Percentiles rank a stretch among this genome's conserved stretches.
These are phyloP conservation scores for Calonectria leucothoes DNA, from an alignment of 2,329 filamentous ascomycete species.

Conservation along the genomic window DNA sequence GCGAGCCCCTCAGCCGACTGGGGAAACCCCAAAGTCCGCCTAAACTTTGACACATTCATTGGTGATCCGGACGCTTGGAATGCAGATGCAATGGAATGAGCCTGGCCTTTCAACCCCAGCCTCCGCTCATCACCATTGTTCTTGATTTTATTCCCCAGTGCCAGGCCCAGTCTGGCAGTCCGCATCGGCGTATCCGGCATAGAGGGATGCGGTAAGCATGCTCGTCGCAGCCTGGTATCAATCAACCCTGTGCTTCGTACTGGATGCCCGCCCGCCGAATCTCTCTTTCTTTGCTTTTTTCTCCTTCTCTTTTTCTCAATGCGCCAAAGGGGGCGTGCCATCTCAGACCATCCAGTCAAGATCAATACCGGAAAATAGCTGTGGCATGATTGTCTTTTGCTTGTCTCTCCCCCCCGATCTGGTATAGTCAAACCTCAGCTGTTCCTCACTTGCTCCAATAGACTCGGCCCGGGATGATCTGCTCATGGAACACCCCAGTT, in stretches of 20 bases:
- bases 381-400: constrained; percentile 29
- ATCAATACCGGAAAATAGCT: constrained; percentile 21
- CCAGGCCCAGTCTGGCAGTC: constrained; percentile 9
- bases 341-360: background rate
- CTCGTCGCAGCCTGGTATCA: background rate
- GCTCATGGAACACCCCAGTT: constrained; percentile 31
- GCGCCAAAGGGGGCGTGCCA: constrained; percentile 4
- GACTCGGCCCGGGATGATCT: constrained; percentile 39
- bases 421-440: constrained; percentile 35
- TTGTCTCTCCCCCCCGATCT: constrained; percentile 19
- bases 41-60: constrained; percentile 23
- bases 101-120: background rate
- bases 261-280: background rate
- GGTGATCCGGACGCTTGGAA: constrained; percentile 38
- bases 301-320: background rate
- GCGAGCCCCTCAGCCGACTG: constrained; percentile 15
- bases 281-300: background rate
- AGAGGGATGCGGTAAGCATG: constrained; percentile 1
- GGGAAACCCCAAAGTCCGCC: constrained; percentile 22
- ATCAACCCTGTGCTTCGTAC: background rate
- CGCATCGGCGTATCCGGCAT: constrained; percentile 15
- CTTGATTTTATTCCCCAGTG: background rate
- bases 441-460: constrained; percentile 32
- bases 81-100: constrained; percentile 35
- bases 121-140: constrained; percentile 17